A percentile compares a stretch with the other conserved stretches of the same genome.
Conservation (phyloP, 2,329 filamentous ascomycete genomes). For the Colletotrichum filicis region DNA sequence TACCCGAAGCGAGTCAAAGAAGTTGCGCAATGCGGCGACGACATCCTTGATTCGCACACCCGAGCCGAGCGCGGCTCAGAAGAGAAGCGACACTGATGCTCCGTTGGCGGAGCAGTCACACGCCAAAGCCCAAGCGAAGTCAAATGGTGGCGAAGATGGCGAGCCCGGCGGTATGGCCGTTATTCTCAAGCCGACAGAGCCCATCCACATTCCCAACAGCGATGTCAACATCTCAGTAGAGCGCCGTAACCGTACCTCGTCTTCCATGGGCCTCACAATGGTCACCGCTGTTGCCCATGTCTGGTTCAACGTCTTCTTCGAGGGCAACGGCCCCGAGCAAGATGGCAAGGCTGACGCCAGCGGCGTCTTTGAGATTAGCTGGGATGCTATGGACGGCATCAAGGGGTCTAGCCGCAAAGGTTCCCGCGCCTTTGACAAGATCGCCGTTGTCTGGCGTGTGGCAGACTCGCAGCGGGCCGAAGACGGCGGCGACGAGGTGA, state of each 20-base stretch:
- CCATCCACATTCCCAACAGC: slow-evolving; percentile 79
- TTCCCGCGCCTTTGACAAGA: slow-evolving; percentile 80
- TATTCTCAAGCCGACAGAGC: slow-evolving; percentile 78
- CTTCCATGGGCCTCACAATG: slow-evolving; percentile 85
- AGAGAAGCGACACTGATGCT: slow-evolving; percentile 23
- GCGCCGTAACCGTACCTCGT: slow-evolving; percentile 81
- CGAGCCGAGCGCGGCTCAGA: background rate
- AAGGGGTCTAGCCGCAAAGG: slow-evolving; percentile 90
- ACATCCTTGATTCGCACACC: slow-evolving; percentile 46
- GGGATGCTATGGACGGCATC: slow-evolving; percentile 87
- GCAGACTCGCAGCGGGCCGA: slow-evolving; percentile 22
- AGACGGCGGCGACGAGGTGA: slow-evolving; percentile 40
- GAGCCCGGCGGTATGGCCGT: slow-evolving; percentile 76
- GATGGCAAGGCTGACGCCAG: slow-evolving; percentile 73
- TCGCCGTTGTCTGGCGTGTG: slow-evolving; percentile 86
- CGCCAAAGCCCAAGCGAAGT: slow-evolving; percentile 15
- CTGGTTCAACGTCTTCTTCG: slow-evolving; percentile 97
- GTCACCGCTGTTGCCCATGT: slow-evolving; percentile 94
- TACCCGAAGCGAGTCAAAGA: slow-evolving; percentile 36
- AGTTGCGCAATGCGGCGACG: slow-evolving; percentile 40
- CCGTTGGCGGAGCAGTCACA: slow-evolving; percentile 5
- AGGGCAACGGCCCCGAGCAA: slow-evolving; percentile 80
- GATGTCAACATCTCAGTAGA: slow-evolving; percentile 94
- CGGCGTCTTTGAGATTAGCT: slow-evolving; percentile 69
- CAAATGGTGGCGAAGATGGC: slow-evolving; percentile 1